These are phyloP conservation scores for Talaromyces thailandensis DNA, from an alignment of 495 filamentous ascomycete species.

Conservation along the genomic window DNA sequence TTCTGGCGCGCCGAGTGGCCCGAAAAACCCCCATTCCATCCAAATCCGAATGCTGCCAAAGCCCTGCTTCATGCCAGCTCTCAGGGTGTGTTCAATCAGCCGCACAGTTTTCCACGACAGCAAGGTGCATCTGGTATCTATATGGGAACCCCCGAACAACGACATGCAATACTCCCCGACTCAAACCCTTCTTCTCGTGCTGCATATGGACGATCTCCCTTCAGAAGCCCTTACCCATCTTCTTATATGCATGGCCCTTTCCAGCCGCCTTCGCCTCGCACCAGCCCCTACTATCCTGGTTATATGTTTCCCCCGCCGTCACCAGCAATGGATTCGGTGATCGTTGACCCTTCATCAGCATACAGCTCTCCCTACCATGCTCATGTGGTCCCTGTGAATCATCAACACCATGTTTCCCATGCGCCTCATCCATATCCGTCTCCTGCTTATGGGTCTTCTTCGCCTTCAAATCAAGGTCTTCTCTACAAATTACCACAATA, in stretches of 20 bases:
- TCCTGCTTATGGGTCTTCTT: slow-evolving; percentile 3
- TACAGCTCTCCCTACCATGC: slow-evolving; percentile 12
- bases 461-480: slow-evolving; percentile 3
- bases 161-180: slow-evolving; percentile 3
- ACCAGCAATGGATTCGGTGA: background rate
- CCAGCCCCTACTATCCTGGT: slow-evolving; percentile 7
- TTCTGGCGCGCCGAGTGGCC: slow-evolving; percentile 78
- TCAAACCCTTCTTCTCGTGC: slow-evolving; percentile 7
- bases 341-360: slow-evolving; percentile 10
- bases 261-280: slow-evolving; percentile 8
- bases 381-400: slow-evolving; percentile 12
- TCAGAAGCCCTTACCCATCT: slow-evolving; percentile 1
- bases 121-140: slow-evolving; percentile 3
- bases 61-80: slow-evolving; percentile 8
- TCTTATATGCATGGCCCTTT: slow-evolving; percentile 6
- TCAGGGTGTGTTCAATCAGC: slow-evolving; percentile 2
- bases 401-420: slow-evolving; percentile 1
- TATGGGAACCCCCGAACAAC: slow-evolving; percentile 6
- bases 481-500: background rate
- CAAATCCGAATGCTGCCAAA: slow-evolving; percentile 38
- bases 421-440: slow-evolving; percentile 6
- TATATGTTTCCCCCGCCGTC: slow-evolving; percentile 3
- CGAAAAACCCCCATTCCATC: slow-evolving; percentile 57
- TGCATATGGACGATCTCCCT: slow-evolving; percentile 8
- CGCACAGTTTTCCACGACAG: slow-evolving; percentile 1